Conservation (phyloP, 108 stramenopile genomes). For the Parmales sp. region DNA sequence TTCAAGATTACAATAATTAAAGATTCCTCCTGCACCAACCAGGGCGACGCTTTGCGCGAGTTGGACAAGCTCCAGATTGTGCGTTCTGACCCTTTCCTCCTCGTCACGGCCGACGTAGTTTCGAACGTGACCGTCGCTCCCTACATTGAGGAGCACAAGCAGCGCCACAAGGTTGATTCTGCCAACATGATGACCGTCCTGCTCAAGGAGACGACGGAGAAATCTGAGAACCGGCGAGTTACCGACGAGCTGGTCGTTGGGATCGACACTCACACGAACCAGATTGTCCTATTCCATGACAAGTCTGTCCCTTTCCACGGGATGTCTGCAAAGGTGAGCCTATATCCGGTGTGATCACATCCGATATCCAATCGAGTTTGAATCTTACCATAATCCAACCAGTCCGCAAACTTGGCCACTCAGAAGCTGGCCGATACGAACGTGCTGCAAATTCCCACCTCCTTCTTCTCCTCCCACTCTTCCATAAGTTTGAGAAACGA, state of each 20-base stretch:
- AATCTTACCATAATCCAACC: too few relatives aligned
- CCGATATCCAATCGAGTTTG: too few relatives aligned
- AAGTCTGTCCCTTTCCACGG: too few relatives aligned
- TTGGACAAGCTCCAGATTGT: constrained; percentile 83
- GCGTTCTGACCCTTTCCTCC: constrained; percentile 86
- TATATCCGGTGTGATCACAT: too few relatives aligned
- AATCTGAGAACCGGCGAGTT: constrained; percentile 33
- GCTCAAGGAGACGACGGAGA: constrained; percentile 39
- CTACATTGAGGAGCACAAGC: constrained; percentile 52
- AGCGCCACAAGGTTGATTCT: constrained; percentile 57
- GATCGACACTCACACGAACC: constrained; percentile 42
- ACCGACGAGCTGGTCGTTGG: constrained; percentile 70
- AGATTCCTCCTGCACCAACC: constrained; percentile 59
- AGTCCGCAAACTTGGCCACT: too few relatives aligned
- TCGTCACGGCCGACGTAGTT: constrained; percentile 87
- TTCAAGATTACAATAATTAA: constrained; percentile 41
- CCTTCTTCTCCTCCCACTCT: constrained; percentile 54
- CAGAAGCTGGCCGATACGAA: constrained; percentile 23
- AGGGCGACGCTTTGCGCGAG: constrained; percentile 90
- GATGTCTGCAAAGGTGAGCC: too few relatives aligned
- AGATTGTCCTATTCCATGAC: constrained; percentile 50
- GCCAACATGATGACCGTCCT: constrained; percentile 77
- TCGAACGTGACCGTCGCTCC: constrained; percentile 70
- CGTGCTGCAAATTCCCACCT: constrained; percentile 45
- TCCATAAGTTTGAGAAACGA: constrained; percentile 56